Base-by-base conservation (phyloP, 2,329 filamentous ascomycete genomes). In the Pseudocercospora fijiensis region DNA sequence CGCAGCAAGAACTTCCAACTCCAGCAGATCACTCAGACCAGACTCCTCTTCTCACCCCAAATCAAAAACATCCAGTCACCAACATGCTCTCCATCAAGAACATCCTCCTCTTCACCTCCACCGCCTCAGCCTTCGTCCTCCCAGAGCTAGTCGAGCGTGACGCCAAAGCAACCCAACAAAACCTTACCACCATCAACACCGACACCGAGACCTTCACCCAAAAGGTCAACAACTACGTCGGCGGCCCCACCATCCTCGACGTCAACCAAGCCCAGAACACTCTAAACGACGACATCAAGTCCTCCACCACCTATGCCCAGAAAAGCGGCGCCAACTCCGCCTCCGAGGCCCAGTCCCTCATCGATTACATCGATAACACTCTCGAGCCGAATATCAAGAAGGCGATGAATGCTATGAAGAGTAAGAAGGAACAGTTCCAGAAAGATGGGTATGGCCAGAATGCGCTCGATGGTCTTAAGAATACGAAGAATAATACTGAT, bases 351-450 rank as follows among this genome's bases (percentile, higher is more conserved):
- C 59, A 66, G 27, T 49, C 60, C 41, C 62, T 69, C 56, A 66
- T 69, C n/a, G n/a, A n/a, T n/a, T n/a, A n/a, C n/a, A n/a, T n/a
- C 65, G 61, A 66, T 59, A 65, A 69, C 63, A 70, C 68, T 20
- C 65, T 69, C 24, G 62, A 67, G 63, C 65, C 67, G 13, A 61
- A 60, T 53, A 65, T 67, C 41, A 57, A 60, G 20, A 56, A 43
- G 13, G n/a, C n/a, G n/a, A n/a, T n/a, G n/a, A n/a, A n/a, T n/a
- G n/a, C n/a, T n/a, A n/a, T n/a, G n/a, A n/a, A n/a, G n/a, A n/a
- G n/a, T n/a, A n/a, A n/a, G n/a, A n/a, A n/a, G 62, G n/a, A 22
- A 49, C 37, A 67, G 28, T 65, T 69, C 62, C 16, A 33, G 16
- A 56, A 52, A 26, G 64, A 63, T 53, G 64, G 64, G 10, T 62